Conservation (phyloP, 2,329 filamentous ascomycete genomes). For the Ilyonectria mors-panacis region DNA sequence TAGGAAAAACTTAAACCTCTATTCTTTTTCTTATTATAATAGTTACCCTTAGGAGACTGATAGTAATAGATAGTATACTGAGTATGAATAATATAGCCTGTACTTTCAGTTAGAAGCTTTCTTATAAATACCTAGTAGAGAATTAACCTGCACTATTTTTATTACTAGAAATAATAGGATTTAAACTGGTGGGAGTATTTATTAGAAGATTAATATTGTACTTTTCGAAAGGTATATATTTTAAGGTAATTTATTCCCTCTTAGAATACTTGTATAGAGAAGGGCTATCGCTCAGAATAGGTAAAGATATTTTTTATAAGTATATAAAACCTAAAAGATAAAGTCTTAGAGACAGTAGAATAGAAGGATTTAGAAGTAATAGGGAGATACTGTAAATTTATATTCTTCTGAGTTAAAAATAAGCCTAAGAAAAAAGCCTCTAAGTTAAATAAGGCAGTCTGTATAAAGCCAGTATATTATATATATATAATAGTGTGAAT, state of each 20-base stretch:
- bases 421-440: background rate
- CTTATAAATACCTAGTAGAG: no score
- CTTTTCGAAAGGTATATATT: background rate
- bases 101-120: background rate
- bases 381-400: background rate
- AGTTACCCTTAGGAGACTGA: background rate
- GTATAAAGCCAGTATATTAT: background rate
- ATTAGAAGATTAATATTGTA: background rate
- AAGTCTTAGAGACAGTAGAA: background rate
- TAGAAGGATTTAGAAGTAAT: background rate
- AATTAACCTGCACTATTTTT: background rate
- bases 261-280: no score
- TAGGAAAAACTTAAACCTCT: background rate
- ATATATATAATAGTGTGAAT: background rate
- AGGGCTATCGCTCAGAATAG: background rate
- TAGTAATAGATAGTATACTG: background rate
- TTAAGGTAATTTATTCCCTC: background rate
- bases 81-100: background rate
- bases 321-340: background rate
- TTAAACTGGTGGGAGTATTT: background rate
- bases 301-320: background rate
- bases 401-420: background rate
- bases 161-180: background rate
- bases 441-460: no score
- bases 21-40: background rate